Evolutionary conservation across 2,329 filamentous ascomycete genomes (phyloP).

Genomic region (Orbilia brochopaga): DNA sequence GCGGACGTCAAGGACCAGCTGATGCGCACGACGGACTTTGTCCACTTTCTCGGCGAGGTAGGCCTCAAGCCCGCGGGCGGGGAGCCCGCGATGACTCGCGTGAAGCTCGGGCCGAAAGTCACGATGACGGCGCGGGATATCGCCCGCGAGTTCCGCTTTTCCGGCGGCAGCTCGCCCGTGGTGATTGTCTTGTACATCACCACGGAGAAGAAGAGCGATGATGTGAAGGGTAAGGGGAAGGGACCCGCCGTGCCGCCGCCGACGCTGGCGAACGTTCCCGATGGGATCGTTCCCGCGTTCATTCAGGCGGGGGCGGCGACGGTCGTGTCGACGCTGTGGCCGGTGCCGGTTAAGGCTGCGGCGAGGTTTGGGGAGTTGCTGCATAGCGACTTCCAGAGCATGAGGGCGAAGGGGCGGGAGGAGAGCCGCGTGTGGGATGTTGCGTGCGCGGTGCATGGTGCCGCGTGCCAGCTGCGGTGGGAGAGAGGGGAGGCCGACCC

Average conservation of each 20-base stretch:
- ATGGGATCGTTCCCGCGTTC: conserved; percentile 29
- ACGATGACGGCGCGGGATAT: conserved; percentile 26
- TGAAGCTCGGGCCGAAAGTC: conserved; percentile 15
- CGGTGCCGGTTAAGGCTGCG: conserved; percentile 25
- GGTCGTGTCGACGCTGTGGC: conserved; percentile 43
- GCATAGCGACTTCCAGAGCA: conserved; percentile 13
- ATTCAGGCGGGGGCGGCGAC: conserved; percentile 34
- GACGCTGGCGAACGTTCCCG: conserved; percentile 16
- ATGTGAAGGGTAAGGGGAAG: background rate
- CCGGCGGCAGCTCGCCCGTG: conserved; percentile 17
- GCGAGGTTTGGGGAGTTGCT: conserved; percentile 28
- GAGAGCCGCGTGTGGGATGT: conserved; percentile 34
- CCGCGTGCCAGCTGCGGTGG: background rate
- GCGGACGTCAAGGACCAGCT: conserved; percentile 15
- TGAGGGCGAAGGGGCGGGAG: background rate
- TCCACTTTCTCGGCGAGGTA: conserved; percentile 36
- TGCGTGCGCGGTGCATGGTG: conserved; percentile 11
- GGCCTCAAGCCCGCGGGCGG: conserved; percentile 12
- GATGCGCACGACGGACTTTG: conserved; percentile 31
- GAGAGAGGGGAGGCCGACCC: conserved; percentile 9
- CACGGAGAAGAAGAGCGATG: conserved; percentile 11
- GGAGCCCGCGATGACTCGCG: conserved; percentile 5
- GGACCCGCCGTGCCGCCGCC: background rate
- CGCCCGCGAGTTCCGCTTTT: conserved; percentile 11
- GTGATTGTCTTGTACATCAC: conserved; percentile 10